Percentiles rank a stretch among this genome's conserved stretches.
Conservation (phyloP, 805 yeast species). For the Ascoidea asiatica region DNA sequence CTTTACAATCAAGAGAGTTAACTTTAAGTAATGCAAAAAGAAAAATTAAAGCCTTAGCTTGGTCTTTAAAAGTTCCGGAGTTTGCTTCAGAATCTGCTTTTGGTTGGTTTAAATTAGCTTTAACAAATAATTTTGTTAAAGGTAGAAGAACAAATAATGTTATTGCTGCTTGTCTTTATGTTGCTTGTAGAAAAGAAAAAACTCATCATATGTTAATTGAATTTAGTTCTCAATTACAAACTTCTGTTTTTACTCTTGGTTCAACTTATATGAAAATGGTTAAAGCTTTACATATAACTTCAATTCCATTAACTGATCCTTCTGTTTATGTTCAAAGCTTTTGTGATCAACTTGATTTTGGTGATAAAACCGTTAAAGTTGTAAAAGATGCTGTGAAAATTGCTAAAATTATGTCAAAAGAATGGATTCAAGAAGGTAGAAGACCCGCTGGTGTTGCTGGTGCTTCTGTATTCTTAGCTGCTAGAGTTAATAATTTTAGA, state of each 20-base stretch:
- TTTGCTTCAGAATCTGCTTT: slow-evolving; percentile 76
- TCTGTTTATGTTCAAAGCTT: slow-evolving; percentile 88
- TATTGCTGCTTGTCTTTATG: slow-evolving; percentile 85
- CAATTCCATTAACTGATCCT: slow-evolving; percentile 86
- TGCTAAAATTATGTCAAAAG: slow-evolving; percentile 83
- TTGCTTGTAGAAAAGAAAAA: slow-evolving; percentile 83
- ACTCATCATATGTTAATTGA: slow-evolving; percentile 95
- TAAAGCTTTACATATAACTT: slow-evolving; percentile 63
- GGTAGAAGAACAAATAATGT: slow-evolving; percentile 96
- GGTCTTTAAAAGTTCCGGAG: slow-evolving; percentile 68
- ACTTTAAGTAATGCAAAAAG: slow-evolving; percentile 76
- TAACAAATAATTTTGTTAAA: slow-evolving; percentile 82
- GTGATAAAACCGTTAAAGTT: slow-evolving; percentile 59
- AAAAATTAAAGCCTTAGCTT: slow-evolving; percentile 69
- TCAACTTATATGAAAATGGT: slow-evolving; percentile 92
- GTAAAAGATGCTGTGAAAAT: slow-evolving; percentile 76
- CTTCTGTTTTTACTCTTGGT: slow-evolving; percentile 88
- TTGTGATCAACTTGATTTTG: slow-evolving; percentile 76
- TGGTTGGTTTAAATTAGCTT: slow-evolving; percentile 81
- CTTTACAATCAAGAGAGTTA: slow-evolving; percentile 80
- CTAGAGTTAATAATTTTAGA: slow-evolving; percentile 91
- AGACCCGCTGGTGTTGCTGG: slow-evolving; percentile 99
- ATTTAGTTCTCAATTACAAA: slow-evolving; percentile 79
- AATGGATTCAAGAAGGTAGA: slow-evolving; percentile 95
- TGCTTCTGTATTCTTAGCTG: slow-evolving; percentile 85